Base-by-base conservation (phyloP, 2,329 filamentous ascomycete genomes). In the Raffaelea arxii region DNA sequence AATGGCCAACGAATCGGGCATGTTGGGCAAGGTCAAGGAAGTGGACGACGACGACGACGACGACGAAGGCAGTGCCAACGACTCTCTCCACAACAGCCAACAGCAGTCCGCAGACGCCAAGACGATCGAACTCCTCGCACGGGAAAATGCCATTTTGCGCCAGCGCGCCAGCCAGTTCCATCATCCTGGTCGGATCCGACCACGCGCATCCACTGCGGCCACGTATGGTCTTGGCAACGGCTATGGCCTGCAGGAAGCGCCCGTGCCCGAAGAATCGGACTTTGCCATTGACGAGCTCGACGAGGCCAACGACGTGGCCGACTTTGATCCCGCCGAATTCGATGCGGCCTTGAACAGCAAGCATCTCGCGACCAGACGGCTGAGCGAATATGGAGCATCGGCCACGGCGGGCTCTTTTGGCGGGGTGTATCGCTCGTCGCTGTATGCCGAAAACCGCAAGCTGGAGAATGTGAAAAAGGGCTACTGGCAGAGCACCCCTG, bases 221-320 rank as follows among this genome's bases (percentile, higher is more conserved):
- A 62, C 69, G 2, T 82, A 76, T 54, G 66, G 66, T 9, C 53
- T 78, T 23, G 67, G 69, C n/a, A 77, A 77, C 51, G 70, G 73
- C 16, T 80, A 82, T 51, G 64, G 70, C n/a, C 55, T 84, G 44
- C 76, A 75, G 41, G 78, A 78, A 50, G 58, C 74, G 1, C n/a
- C n/a, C n/a, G 71, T 83, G 0, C 75, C 77, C 0, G 78, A 83
- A 54, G 80, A 82, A 53, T 81, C 78, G 0, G 82, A 86, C 52
- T 85, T 74, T 57, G 82, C 82, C n/a, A 79, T 86, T 50, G 82
- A 86, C 52, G 82, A 86, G 58, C 69, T 81, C 10, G 82, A 86
- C 48, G 82, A 85, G 55, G 58, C 67, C 39, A 70, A 72, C 51
- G 80, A 84, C 23, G 65, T n/a, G n/a, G n/a, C n/a, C n/a, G n/a